phyloP scores from a whole-genome alignment of 2,329 filamentous ascomycete species.

The Dothideomycetidae sp. region DNA sequence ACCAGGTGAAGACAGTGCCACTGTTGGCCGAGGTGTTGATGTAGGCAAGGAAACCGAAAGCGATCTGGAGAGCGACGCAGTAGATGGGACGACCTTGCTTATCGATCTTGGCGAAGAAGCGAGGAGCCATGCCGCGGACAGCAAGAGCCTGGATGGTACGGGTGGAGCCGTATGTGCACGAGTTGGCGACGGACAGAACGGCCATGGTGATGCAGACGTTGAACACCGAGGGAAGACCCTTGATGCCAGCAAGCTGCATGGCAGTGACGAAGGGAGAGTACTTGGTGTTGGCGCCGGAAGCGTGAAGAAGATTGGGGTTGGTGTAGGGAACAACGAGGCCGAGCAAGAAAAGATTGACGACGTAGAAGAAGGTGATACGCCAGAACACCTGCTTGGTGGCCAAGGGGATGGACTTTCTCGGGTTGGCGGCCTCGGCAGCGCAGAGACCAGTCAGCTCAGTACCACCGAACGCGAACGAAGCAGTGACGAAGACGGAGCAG shows the following conservation, averaged over 20 bases:
- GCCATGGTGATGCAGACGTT: conserved; percentile 49
- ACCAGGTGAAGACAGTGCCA: conserved; percentile 56
- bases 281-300: conserved; percentile 21
- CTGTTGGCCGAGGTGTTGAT: conserved; percentile 48
- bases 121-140: conserved; percentile 52
- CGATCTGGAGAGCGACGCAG: conserved; percentile 51
- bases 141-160: conserved; percentile 38
- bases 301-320: conserved; percentile 21
- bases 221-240: conserved; percentile 46
- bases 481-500: conserved; percentile 49
- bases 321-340: conserved; percentile 15
- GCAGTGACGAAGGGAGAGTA: conserved; percentile 53
- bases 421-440: conserved; percentile 35
- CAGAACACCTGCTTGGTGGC: conserved; percentile 16
- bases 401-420: conserved; percentile 26
- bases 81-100: conserved; percentile 64
- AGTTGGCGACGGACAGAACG: conserved; percentile 43
- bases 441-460: conserved; percentile 41
- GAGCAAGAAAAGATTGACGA: conserved; percentile 15
- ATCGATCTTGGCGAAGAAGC: conserved; percentile 66
- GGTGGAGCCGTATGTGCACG: conserved; percentile 41
- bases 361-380: conserved; percentile 16
- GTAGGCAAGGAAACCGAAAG: conserved; percentile 58
- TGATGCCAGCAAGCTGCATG: conserved; percentile 43
- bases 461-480: conserved; percentile 49